Conservation (phyloP, 2,329 filamentous ascomycete genomes). For the Ophiostoma fasciatum region DNA sequence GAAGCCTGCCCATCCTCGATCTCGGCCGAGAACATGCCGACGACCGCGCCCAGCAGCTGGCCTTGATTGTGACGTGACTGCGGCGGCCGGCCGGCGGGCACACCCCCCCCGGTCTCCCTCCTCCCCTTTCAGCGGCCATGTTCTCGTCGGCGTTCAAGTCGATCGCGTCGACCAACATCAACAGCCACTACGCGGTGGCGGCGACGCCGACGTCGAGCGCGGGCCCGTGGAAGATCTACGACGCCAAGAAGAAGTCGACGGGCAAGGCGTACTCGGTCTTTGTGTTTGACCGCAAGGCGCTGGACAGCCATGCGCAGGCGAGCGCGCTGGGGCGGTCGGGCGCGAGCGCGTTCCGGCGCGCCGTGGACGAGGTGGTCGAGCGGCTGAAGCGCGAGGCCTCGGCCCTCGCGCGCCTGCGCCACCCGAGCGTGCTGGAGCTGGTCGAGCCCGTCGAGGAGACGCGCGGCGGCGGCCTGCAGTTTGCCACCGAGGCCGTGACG, state of each 20-base stretch:
- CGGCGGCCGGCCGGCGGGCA: no score
- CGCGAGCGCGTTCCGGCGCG: constrained; percentile 58
- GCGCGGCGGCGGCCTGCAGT: constrained; percentile 79
- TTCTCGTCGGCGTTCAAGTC: constrained; percentile 90
- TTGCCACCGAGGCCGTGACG: constrained; percentile 84
- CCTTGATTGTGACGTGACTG: no score
- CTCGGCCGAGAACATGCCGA: no score
- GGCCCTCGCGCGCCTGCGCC: constrained; percentile 71
- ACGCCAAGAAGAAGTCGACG: constrained; percentile 92
- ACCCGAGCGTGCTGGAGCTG: constrained; percentile 83
- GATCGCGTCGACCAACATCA: constrained; percentile 80
- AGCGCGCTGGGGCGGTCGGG: constrained; percentile 46
- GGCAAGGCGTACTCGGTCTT: constrained; percentile 84
- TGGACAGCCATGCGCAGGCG: constrained; percentile 52
- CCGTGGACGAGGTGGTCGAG: constrained; percentile 81
- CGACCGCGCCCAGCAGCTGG: background rate
- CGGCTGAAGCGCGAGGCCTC: constrained; percentile 83
- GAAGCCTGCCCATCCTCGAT: no score
- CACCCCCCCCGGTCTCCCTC: constrained; percentile 1
- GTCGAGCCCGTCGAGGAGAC: constrained; percentile 94
- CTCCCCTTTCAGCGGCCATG: constrained; percentile 41
- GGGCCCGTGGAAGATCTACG: constrained; percentile 94
- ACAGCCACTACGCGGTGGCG: constrained; percentile 75
- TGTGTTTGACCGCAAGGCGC: constrained; percentile 77
- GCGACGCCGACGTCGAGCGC: constrained; percentile 61